A percentile compares a stretch with the other conserved stretches of the same genome.
phyloP scores from a whole-genome alignment of 2,329 filamentous ascomycete genomes.

The Alternaria brassicicola region DNA sequence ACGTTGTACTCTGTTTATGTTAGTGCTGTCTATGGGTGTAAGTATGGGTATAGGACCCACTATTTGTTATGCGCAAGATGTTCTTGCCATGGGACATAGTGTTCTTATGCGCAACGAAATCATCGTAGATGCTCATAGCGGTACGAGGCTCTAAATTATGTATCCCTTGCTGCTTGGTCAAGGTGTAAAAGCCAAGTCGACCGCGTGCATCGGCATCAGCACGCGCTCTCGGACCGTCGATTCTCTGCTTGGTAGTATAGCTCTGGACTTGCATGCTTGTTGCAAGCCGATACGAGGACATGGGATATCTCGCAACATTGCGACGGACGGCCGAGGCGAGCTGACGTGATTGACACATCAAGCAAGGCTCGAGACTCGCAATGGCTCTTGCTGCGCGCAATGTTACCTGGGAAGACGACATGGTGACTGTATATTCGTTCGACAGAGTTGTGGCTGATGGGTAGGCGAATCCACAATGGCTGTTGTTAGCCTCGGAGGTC shows the following conservation, averaged over 20 bases:
- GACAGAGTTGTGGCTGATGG: not conserved
- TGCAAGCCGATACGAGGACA: not conserved
- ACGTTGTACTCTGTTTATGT: slow-evolving; percentile 31
- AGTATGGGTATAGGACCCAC: slow-evolving; percentile 18
- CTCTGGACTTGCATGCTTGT: slow-evolving; percentile 4
- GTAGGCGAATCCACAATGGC: not conserved
- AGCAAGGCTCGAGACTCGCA: slow-evolving; percentile 17
- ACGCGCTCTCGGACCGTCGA: slow-evolving; percentile 25
- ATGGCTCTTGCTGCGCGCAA: slow-evolving; percentile 14
- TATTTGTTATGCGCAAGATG: slow-evolving; percentile 25
- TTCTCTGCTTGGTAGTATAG: slow-evolving; percentile 25
- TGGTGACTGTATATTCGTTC: slow-evolving; percentile 6
- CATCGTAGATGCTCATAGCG: slow-evolving; percentile 33
- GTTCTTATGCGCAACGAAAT: slow-evolving; percentile 31
- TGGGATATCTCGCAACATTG: slow-evolving; percentile 8
- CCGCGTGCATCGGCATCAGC: slow-evolving; percentile 28
- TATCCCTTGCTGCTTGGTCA: slow-evolving; percentile 23
- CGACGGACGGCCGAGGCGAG: slow-evolving; percentile 1
- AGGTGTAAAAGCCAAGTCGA: slow-evolving; percentile 28
- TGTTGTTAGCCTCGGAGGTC: slow-evolving; percentile 22
- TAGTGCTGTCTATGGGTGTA: slow-evolving; percentile 3
- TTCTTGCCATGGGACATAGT: slow-evolving; percentile 27
- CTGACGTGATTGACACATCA: slow-evolving; percentile 28
- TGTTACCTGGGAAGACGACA: slow-evolving; percentile 28
- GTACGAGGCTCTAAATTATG: slow-evolving; percentile 21